A percentile compares a stretch with the other conserved stretches of the same genome.
phyloP scores from a whole-genome alignment of 1,139 yeast genomes.

The Hyphopichia buzzinii region DNA sequence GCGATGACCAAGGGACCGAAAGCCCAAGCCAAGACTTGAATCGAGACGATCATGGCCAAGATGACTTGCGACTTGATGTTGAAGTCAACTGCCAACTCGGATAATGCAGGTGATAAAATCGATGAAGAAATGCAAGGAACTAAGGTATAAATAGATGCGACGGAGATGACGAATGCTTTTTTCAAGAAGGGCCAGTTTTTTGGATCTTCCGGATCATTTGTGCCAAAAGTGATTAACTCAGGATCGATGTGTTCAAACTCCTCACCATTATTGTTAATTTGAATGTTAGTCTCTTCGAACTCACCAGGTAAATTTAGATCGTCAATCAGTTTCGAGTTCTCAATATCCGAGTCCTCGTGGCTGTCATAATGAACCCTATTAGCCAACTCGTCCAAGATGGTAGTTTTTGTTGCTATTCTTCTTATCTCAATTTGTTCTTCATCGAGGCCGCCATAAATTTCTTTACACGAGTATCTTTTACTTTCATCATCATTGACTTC shows the following conservation, averaged over 20 bases:
- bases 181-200: slow-evolving; percentile 33
- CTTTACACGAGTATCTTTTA: slow-evolving; percentile 24
- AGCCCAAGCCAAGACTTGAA: slow-evolving; percentile 49
- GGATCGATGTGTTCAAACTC: slow-evolving; percentile 41
- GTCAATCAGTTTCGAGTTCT: not conserved
- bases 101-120: slow-evolving; percentile 44
- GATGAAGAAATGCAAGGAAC: slow-evolving; percentile 49
- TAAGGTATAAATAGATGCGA: slow-evolving; percentile 42
- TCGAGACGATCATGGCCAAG: slow-evolving; percentile 41
- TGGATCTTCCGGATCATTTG: slow-evolving; percentile 39
- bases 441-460: slow-evolving; percentile 35
- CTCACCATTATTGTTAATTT: slow-evolving; percentile 32
- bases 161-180: slow-evolving; percentile 28
- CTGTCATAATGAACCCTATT: slow-evolving; percentile 14
- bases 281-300: slow-evolving; percentile 17
- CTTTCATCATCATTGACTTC: not conserved
- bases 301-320: not conserved
- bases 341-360: not conserved
- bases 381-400: slow-evolving; percentile 37
- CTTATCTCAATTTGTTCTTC: slow-evolving; percentile 29
- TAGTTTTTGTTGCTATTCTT: slow-evolving; percentile 36
- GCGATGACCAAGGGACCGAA: slow-evolving; percentile 45
- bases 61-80: slow-evolving; percentile 28
- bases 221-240: slow-evolving; percentile 44
- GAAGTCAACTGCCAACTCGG: slow-evolving; percentile 33